Conservation (phyloP, 202 grass and related monocot species). For the Bolboschoenoplectus hybrid region DNA sequence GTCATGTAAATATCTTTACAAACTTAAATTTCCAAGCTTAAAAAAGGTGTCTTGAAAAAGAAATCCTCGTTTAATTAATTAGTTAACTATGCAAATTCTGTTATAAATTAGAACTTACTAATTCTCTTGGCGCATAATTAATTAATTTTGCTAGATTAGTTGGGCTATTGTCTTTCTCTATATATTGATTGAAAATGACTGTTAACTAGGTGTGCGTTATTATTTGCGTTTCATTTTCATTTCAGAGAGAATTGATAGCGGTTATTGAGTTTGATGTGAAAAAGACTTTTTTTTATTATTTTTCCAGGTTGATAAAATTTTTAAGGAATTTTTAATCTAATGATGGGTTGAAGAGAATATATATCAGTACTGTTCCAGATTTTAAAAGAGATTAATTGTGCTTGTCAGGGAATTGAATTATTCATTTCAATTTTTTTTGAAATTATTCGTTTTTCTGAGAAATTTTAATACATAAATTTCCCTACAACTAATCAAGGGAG, state of each 20-base stretch:
- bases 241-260: slow-evolving; percentile 10
- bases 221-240: slow-evolving; percentile 6
- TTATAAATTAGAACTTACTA: not conserved
- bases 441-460: too few relatives aligned
- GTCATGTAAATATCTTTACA: not conserved
- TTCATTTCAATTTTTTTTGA: not conserved
- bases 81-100: not conserved
- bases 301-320: not conserved
- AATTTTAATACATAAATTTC: too few relatives aligned
- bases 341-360: not conserved
- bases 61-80: not conserved
- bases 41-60: not conserved
- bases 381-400: not conserved
- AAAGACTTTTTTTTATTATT: not conserved
- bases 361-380: not conserved
- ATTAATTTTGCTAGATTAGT: slow-evolving; percentile 35
- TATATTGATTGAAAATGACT: slow-evolving; percentile 23
- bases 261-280: slow-evolving; percentile 20
- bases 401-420: not conserved
- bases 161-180: slow-evolving; percentile 17
- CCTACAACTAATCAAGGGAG: too few relatives aligned
- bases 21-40: not conserved
- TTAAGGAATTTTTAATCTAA: slow-evolving; percentile 2
- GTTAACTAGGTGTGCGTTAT: slow-evolving; percentile 13
- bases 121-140: slow-evolving; percentile 14